phyloP scores from a whole-genome alignment of 2,329 filamentous ascomycete genomes.

The Pseudocercospora eumusae region DNA sequence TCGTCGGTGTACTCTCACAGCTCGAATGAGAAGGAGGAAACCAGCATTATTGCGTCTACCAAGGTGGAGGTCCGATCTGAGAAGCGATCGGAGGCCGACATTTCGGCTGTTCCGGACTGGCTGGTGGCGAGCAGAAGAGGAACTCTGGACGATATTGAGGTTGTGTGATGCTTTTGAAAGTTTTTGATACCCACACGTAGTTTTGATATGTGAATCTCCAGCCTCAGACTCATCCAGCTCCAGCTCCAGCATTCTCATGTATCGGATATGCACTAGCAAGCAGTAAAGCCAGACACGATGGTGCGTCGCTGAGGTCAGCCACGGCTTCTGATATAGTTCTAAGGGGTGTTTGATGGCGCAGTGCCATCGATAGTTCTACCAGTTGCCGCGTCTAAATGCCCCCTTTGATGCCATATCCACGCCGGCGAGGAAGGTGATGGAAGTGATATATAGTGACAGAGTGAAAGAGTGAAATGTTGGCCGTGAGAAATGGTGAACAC shows the following conservation, averaged over 20 bases:
- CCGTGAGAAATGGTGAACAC: constrained; percentile 4
- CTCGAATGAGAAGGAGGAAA: constrained; percentile 17
- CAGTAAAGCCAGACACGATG: not conserved
- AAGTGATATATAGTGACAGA: too few species aligned
- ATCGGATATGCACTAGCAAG: too few species aligned
- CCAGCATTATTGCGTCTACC: constrained; percentile 16
- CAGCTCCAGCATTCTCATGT: too few species aligned
- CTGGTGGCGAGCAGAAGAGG: constrained; percentile 20
- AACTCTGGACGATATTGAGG: constrained; percentile 12
- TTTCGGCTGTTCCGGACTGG: constrained; percentile 19
- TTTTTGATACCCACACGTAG: constrained; percentile 2
- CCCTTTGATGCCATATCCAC: not conserved
- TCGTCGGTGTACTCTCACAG: constrained; percentile 16
- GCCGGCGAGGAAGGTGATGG: not conserved
- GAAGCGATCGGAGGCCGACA: constrained; percentile 9
- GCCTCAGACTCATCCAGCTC: too few species aligned
- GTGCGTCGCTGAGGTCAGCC: too few species aligned
- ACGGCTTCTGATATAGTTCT: too few species aligned
- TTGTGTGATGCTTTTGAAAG: constrained; percentile 8
- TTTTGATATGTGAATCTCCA: too few species aligned
- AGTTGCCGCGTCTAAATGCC: not conserved
- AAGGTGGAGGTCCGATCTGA: constrained; percentile 17
- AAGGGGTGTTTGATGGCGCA: too few species aligned
- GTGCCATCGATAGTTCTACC: not conserved
- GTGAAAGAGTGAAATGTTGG: not conserved